Conservation (phyloP, 148 eudicot genomes). For the Limonium bicolor region DNA sequence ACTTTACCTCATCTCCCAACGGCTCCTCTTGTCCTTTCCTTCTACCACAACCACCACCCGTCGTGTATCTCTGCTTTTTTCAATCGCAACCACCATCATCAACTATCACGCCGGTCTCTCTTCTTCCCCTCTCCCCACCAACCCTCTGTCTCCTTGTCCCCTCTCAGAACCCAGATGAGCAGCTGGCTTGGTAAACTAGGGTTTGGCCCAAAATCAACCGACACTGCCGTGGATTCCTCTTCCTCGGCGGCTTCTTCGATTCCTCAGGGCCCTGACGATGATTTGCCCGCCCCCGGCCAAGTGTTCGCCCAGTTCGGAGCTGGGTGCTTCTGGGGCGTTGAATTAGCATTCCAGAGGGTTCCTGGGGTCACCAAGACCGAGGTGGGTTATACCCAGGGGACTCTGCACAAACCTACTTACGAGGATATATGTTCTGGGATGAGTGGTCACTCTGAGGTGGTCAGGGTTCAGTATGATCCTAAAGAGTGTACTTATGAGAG, state of each 20-base stretch:
- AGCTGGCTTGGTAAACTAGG: constrained; percentile 3
- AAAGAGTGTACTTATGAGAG: not conserved
- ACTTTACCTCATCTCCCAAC: no score
- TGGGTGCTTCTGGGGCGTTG: constrained; percentile 1
- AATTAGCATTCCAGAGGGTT: constrained; percentile 5
- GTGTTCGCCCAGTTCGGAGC: constrained; percentile 1
- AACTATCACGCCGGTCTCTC: no score
- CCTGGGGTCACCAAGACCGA: constrained; percentile 4
- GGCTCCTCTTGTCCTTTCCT: no score
- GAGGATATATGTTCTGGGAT: constrained; percentile 1
- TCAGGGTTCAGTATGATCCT: constrained; percentile 6
- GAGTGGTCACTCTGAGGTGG: not conserved
- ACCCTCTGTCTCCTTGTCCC: not conserved
- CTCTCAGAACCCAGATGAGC: not conserved
- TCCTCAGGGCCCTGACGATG: not conserved
- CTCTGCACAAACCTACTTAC: not conserved
- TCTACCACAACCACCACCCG: no score
- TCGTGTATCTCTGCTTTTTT: no score
- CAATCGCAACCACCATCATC: no score
- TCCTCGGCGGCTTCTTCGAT: constrained; percentile 1
- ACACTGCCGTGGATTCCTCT: not conserved
- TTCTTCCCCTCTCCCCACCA: no score
- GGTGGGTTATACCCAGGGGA: constrained; percentile 3
- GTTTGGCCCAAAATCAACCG: not conserved
- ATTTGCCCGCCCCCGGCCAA: constrained; percentile 1